Evolutionary conservation across 75 land plant genomes (phyloP), one percentile per base, ranked within the genome.

Genomic region (Picea glauca): DNA sequence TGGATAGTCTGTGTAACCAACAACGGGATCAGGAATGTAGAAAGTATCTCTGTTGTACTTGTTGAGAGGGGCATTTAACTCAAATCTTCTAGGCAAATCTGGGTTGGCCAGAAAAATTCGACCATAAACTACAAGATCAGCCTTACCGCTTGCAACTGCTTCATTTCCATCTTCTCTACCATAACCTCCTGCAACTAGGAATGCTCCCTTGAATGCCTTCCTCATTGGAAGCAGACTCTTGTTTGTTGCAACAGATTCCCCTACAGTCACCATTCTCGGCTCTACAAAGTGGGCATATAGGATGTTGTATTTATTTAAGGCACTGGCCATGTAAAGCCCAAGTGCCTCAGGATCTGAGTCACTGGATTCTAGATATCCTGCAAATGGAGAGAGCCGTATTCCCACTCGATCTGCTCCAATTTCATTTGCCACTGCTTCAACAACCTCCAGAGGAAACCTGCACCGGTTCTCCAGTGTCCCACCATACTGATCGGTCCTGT

Each of bases 1-100:
- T 15, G 90, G 90, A 67, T 86, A 88, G 62, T 88, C 88, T 12
- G 85, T 85, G 65, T 86, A 88, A 8, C 90, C 90, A 56, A 76
- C 78, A 38, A 81, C 83, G 6, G 85, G 85, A 67, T 66, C 81
- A 31, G 74, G 3, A 1, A 60, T 61, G 66, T 83, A 88, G 60
- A 86, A 88, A 12, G 90, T 86, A 0, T 59, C 60, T 9, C 90
- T 77, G 40, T 82, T 57, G 30, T 88, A 88, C 58, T 77, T 68
- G 70, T 86, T 88, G 30, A 88, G 76, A 5, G 88, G 81, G 14
- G 90, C 90, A 77, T 83, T 63, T 26, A 86, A 20, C 72, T 78
- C 74, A 17, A 88, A 88, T 33, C 90, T 83, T 76, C 59, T 81
- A 32, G 85, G 88, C 54, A 88, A 56, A 64, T 86, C 90, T 2